Evolutionary conservation across 768 basidiomycete species (phyloP), one percentile per base, ranked within the genome.

Genomic region (Leccinum obscurum): DNA sequence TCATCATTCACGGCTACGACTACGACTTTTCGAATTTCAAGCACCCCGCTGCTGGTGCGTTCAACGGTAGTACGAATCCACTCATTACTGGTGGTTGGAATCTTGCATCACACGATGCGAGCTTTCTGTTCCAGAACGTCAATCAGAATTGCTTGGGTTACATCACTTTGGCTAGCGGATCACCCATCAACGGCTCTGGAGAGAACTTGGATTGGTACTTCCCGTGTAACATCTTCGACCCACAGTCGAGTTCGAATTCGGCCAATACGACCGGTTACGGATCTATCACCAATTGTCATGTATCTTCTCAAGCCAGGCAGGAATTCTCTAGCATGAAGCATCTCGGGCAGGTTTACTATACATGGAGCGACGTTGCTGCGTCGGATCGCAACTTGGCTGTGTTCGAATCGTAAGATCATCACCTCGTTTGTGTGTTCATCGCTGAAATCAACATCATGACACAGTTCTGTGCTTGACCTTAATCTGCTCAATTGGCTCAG

Each of bases 71-170:
- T 22, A 83, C 86, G 4, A 97, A 95, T 75, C 97, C 97, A 4
- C 80, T 99, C 4, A 86, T 89, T 65, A 83, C 83, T 28, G 87
- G 88, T 32, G 77, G 78, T 8, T 98, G 88, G 86, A 80, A 84
- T 65, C 83, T 93, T 0, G 89, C 85, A 3, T 90, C 94, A 32
- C 92, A 90, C 70, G 97, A 99, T 68, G 90, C 91, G 13, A 92
- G 89, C 34, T 98, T 99, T 77, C 71, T 99, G 69, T 99, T 98
- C 78, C 97, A 99, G 77, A 93, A 85, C 51, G 87, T 88, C 66
- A 95, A 95, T 75, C 78, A 90, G 68, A 83, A 90, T 59, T 99
- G 97, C 71, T 76, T 85, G 26, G 85, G 84, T 8, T 68, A 93
- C 70, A 89, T 99, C 68, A 88, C 84, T 4, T 85, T 86, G 64